Evolutionary conservation across 2,329 filamentous ascomycete species (phyloP), one percentile per base, ranked within the genome.

Genomic region (Thelonectria blattea): DNA sequence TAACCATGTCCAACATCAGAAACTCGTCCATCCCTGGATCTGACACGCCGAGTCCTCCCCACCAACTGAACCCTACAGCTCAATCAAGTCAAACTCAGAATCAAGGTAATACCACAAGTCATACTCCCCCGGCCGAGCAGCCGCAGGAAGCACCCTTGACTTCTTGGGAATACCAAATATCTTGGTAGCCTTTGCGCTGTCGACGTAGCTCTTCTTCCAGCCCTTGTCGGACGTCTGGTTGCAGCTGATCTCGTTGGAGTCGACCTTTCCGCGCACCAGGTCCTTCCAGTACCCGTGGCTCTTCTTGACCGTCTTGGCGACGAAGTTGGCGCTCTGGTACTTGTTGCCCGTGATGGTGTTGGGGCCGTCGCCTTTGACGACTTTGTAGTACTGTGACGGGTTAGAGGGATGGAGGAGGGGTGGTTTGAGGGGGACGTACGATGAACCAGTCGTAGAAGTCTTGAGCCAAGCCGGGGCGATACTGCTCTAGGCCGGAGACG

Each of bases 211-310:
- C 53, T 71, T 68, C 58, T 67, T 68, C 45, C 69, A 70, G 9
- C 60, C 61, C 3, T 72, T 69, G 45, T 68, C 65, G 34, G 68
- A 74, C 0, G 78, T 80, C 71, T 81, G 79, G 64, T 78, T 77
- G 61, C 71, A 74, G 68, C 75, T 78, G 65, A 80, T 77, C 64
- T 77, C 69, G 14, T 73, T 71, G 7, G 71, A 71, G 54, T 77
- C 67, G 7, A 74, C 75, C 30, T 72, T 70, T 50, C 76, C 78
- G 1, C 62, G 70, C n/a, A 78, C 69, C 2, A 80, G 74, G 5
- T 79, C 72, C 14, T 72, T 53, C 78, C 78, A 80, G 55, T 71
- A 76, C 1, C 62, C 68, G 60, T 80, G 76, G 60, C 76, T 77
- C 49, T 78, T 70, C 42, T 68, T 67, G 55, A 80, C 65, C 22